phyloP scores from a whole-genome alignment of 2,329 filamentous ascomycete genomes.

The Cordyceps farinosa region DNA sequence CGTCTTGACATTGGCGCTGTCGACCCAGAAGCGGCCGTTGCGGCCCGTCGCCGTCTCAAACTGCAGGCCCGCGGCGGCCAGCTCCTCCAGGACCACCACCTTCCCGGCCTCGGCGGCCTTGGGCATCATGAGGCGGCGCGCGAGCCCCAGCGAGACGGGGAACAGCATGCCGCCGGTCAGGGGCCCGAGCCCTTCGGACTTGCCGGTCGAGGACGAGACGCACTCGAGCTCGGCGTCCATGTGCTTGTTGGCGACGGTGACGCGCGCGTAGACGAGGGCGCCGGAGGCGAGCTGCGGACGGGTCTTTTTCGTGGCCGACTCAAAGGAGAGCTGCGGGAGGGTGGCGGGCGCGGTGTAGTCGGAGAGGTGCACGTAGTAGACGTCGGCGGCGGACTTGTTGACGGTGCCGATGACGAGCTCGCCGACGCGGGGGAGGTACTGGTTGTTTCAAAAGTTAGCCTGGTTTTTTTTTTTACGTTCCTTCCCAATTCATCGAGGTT shows the following conservation, averaged over 20 bases:
- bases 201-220: constrained; percentile 80
- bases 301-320: constrained; percentile 88
- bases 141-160: constrained; percentile 72
- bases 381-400: constrained; percentile 69
- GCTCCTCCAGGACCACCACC: constrained; percentile 72
- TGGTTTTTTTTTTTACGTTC: neutral
- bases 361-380: constrained; percentile 75
- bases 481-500: no score
- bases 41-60: constrained; percentile 93
- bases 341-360: constrained; percentile 61
- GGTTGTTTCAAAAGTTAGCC: neutral
- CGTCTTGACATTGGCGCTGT: constrained; percentile 63
- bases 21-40: constrained; percentile 91
- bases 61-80: constrained; percentile 70
- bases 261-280: constrained; percentile 83
- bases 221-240: constrained; percentile 91
- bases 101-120: constrained; percentile 59
- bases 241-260: constrained; percentile 72
- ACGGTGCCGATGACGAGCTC: constrained; percentile 89
- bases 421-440: constrained; percentile 76
- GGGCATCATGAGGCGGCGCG: constrained; percentile 70
- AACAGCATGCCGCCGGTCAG: constrained; percentile 85
- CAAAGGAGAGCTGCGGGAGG: constrained; percentile 87
- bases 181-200: constrained; percentile 81
- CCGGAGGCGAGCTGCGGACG: constrained; percentile 72